phyloP scores from a whole-genome alignment of 164 flowering plant species.

The Nelumbo lutea region DNA sequence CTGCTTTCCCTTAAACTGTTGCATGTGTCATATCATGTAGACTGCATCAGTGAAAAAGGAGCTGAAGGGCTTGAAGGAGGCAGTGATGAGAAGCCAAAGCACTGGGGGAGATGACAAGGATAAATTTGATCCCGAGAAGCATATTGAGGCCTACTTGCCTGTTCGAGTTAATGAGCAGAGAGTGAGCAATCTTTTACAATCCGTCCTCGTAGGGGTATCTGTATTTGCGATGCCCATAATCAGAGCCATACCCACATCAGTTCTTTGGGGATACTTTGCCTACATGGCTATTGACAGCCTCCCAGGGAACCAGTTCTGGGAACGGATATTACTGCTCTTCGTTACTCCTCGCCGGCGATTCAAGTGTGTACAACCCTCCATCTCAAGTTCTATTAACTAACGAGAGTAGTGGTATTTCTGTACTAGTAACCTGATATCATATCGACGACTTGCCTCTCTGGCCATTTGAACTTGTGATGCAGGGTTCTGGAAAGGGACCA shows the following conservation, averaged over 20 bases:
- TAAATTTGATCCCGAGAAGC: slow-evolving; percentile 61
- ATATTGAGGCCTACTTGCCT: slow-evolving; percentile 62
- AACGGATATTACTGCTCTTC: slow-evolving; percentile 59
- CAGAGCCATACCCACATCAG: slow-evolving; percentile 54
- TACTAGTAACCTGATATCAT: background rate
- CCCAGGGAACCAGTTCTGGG: slow-evolving; percentile 86
- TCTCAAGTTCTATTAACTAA: background rate
- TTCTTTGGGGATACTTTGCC: slow-evolving; percentile 72
- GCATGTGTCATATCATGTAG: slow-evolving; percentile 20
- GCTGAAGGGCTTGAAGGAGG: slow-evolving; percentile 46
- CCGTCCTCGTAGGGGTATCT: slow-evolving; percentile 47
- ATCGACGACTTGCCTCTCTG: background rate
- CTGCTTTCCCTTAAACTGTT: background rate
- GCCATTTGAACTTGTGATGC: slow-evolving; percentile 13
- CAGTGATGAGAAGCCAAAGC: slow-evolving; percentile 32
- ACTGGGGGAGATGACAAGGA: slow-evolving; percentile 19
- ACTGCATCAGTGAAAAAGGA: slow-evolving; percentile 28
- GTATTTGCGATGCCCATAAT: slow-evolving; percentile 47
- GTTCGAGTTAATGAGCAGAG: slow-evolving; percentile 83
- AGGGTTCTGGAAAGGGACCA: slow-evolving; percentile 56
- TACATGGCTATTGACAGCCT: slow-evolving; percentile 85
- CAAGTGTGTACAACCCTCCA: slow-evolving; percentile 39
- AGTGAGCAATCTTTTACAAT: slow-evolving; percentile 62
- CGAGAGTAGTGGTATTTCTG: background rate
- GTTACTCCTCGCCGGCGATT: slow-evolving; percentile 46